Base-by-base conservation (phyloP, 768 basidiomycete species). In the Lyophyllum shimeji region DNA sequence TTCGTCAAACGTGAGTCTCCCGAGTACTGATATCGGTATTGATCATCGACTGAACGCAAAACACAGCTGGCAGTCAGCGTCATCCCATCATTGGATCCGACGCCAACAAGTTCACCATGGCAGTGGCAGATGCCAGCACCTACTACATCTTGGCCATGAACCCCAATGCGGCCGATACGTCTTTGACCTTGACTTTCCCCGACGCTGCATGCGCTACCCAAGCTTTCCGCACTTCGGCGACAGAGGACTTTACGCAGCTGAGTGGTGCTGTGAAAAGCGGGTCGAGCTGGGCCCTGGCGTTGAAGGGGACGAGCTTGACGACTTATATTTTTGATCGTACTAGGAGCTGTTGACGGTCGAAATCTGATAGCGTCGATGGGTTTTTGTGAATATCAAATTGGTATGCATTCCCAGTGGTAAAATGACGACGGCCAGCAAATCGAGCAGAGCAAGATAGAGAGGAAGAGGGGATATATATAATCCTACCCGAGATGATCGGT, bases 71-170 rank as follows among this genome's bases (percentile, higher is more conserved):
- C n/a, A 72, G 68, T n/a, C 71, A 74, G 52, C 68, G 71, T 13
- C 68, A 60, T 18, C 64, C 64, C 1, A 68, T 74, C 51, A 67
- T 67, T 2, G 72, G 73, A 15, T 63, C 68, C 4, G 72, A 68
- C 46, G 70, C 68, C 37, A 68, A 57, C 55, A 59, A 68, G 25
- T 67, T 63, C 46, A 73, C 67, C 7, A 61, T 75, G 65, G 72
- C 68, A 3, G 68, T 73, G 11, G 62, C 69, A 6, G 66, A 63
- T 31, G 55, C 71, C 2, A 63, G 57, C 31, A 65, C 57, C 21
- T 73, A 67, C 57, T 65, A 61, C 45, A 60, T 74, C 40, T 53
- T 74, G 17, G 71, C 71, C 4, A 71, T 74, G 69, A 74, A 74
- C 46, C 71, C 72, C 31, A 67, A 66, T 44, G 52, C 65, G 6